Evolutionary conservation across 2,329 filamentous ascomycete genomes (phyloP).

Genomic region (Myotisia sp.): DNA sequence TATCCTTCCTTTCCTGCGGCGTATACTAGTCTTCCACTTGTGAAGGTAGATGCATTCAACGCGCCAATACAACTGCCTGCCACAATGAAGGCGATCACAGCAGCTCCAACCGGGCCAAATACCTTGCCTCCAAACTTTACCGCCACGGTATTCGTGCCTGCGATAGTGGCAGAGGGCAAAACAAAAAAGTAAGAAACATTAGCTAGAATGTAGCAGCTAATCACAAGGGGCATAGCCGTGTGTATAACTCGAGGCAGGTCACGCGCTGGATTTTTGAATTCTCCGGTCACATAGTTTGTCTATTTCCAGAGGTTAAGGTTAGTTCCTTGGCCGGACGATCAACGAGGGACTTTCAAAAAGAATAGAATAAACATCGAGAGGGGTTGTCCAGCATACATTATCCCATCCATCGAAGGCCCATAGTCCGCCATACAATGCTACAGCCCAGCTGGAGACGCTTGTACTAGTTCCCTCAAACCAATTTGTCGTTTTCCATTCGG

Average conservation of each 20-base stretch:
- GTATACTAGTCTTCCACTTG: constrained; percentile 80
- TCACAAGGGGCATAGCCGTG: constrained; percentile 89
- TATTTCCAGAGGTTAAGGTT: too few species aligned
- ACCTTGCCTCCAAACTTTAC: constrained; percentile 85
- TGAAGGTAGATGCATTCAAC: constrained; percentile 88
- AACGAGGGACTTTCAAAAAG: too few species aligned
- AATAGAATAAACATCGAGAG: too few species aligned
- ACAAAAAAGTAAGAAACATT: constrained; percentile 94
- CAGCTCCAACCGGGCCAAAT: constrained; percentile 67
- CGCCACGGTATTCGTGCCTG: constrained; percentile 84
- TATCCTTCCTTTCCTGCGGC: constrained; percentile 92
- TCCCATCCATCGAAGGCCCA: constrained; percentile 99
- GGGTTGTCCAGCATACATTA: constrained; percentile 67
- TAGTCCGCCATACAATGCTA: constrained; percentile 84
- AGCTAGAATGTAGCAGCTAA: constrained; percentile 74
- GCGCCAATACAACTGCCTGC: constrained; percentile 87
- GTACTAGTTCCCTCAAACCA: constrained; percentile 82
- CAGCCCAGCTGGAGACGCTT: constrained; percentile 74
- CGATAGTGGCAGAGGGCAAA: constrained; percentile 63
- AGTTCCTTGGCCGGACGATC: too few species aligned
- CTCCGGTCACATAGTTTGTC: constrained; percentile 96
- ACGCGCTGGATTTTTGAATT: constrained; percentile 80
- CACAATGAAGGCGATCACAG: constrained; percentile 78
- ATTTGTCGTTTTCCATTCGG: constrained; percentile 70
- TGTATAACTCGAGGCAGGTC: constrained; percentile 92